Evolutionary conservation across 345 rosid species (phyloP).

Genomic region (Gossypium thurberi): DNA sequence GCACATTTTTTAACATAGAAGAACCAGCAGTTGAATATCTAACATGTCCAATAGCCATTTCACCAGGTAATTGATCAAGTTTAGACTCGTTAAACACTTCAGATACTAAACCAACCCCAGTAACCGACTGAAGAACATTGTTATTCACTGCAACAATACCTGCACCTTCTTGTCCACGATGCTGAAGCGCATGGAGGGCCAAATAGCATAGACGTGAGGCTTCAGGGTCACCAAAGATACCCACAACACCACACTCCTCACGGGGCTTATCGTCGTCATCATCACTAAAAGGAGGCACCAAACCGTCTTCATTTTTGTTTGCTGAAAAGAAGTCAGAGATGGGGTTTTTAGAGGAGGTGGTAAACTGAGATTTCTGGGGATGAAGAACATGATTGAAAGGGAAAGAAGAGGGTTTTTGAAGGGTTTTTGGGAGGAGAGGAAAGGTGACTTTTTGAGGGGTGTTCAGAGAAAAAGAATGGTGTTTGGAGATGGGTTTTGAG

Average conservation of each 20-base stretch:
- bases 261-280: slow-evolving; percentile 71
- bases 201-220: slow-evolving; percentile 86
- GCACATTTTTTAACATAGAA: slow-evolving; percentile 93
- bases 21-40: slow-evolving; percentile 92
- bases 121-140: slow-evolving; percentile 68
- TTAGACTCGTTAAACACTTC: slow-evolving; percentile 87
- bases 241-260: slow-evolving; percentile 98
- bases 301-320: slow-evolving; percentile 3
- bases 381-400: slow-evolving; percentile 13
- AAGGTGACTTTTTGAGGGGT: slow-evolving; percentile 15
- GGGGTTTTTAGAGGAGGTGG: slow-evolving; percentile 36
- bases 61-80: slow-evolving; percentile 81
- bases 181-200: slow-evolving; percentile 93
- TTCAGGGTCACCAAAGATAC: slow-evolving; percentile 85
- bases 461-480: slow-evolving; percentile 16
- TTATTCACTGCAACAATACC: slow-evolving; percentile 82
- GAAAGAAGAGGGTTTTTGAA: slow-evolving; percentile 32
- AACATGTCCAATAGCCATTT: slow-evolving; percentile 83
- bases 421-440: slow-evolving; percentile 32
- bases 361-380: slow-evolving; percentile 18
- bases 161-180: slow-evolving; percentile 99
- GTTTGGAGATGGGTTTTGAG: slow-evolving; percentile 2
- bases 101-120: slow-evolving; percentile 92
- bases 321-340: slow-evolving; percentile 23
- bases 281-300: slow-evolving; percentile 15